Conservation (phyloP, 2,329 filamentous ascomycete species). For the Macroventuria anomochaeta region DNA sequence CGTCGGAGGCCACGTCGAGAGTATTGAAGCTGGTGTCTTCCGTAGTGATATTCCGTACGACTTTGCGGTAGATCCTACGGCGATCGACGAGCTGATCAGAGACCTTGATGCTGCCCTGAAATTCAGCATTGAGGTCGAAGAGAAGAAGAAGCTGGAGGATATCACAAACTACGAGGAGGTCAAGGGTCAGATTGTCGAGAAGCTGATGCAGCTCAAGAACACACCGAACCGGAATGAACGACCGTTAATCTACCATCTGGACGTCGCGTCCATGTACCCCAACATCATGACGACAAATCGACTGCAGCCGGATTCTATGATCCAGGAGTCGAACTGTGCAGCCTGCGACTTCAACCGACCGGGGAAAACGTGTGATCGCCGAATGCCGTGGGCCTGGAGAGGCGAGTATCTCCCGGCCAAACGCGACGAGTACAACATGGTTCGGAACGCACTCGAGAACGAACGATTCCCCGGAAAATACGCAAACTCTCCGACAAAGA, state of each 20-base stretch:
- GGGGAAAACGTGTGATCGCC: conserved; percentile 93
- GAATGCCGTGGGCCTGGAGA: conserved; percentile 97
- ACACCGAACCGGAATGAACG: conserved; percentile 84
- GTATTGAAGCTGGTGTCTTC: conserved; percentile 98
- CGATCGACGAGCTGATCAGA: conserved; percentile 84
- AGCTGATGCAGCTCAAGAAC: conserved; percentile 74
- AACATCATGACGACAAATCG: conserved; percentile 99
- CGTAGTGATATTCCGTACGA: conserved; percentile 93
- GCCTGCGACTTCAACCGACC: conserved; percentile 98
- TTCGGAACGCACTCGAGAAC: conserved; percentile 86
- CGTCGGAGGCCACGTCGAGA: conserved; percentile 97
- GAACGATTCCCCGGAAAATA: conserved; percentile 86
- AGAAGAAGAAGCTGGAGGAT: conserved; percentile 60
- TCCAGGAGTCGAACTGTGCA: conserved; percentile 92
- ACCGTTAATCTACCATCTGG: conserved; percentile 95
- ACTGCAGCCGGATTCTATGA: conserved; percentile 98
- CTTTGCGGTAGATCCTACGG: conserved; percentile 86
- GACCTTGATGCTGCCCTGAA: conserved; percentile 89
- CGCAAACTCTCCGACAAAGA: conserved; percentile 71
- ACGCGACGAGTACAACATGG: conserved; percentile 99
- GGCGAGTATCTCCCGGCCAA: conserved; percentile 97
- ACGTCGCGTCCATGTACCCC: conserved; percentile 99
- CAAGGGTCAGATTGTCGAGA: conserved; percentile 78
- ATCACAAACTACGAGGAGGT: conserved; percentile 64
- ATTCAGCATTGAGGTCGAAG: conserved; percentile 70